Evolutionary conservation across 2,329 filamentous ascomycete species (phyloP), one percentile per base, ranked within the genome.

Genomic region (Sphaceloma murrayae): DNA sequence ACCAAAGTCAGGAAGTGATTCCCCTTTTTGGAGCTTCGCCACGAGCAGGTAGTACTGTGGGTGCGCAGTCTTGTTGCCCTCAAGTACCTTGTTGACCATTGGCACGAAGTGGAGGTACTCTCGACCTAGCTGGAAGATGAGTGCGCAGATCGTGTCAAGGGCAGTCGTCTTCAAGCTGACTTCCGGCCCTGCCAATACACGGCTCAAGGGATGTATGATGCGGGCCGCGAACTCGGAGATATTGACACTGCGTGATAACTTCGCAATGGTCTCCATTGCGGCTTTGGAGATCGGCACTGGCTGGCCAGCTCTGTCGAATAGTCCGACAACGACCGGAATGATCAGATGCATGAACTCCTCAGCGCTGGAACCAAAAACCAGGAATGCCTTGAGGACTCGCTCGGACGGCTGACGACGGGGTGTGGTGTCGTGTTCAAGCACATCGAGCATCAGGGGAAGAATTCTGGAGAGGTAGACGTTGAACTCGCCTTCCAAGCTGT

Each of bases 341-440:
- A 99, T 96, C 43, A 98, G 72, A 60, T 98, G 91, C 91, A 98
- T 98, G 62, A 98, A 98, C 61, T 98, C 91, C 60, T 98, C 91
- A 8, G 84, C 85, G 57, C 88, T 96, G 0, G 88, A 82, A 1
- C 93, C 93, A 59, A 98, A 98, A 1, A 98, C 85, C 19, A 98
- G 68, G 62, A 99, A 94, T 0, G 89, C 88, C 59, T 96, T 91
- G 17, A 99, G 70, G 3, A 98, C 88, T 54, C 82, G 82, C 59
- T 95, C 87, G 0, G 88, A 94, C 2, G 87, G 82, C 10, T 77
- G 73, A n/a, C 86, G 75, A 56, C 85, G 82, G 1, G 74, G 67
- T 1, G 82, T 82, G 6, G 69, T 72, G 58, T 98, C 91, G 51
- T 87, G 84, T 52, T 98, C 89, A 13, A 99, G 73, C 2, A 94